Evolutionary conservation across 768 basidiomycete species (phyloP).

Genomic region (Hypsizygus marmoreus): DNA sequence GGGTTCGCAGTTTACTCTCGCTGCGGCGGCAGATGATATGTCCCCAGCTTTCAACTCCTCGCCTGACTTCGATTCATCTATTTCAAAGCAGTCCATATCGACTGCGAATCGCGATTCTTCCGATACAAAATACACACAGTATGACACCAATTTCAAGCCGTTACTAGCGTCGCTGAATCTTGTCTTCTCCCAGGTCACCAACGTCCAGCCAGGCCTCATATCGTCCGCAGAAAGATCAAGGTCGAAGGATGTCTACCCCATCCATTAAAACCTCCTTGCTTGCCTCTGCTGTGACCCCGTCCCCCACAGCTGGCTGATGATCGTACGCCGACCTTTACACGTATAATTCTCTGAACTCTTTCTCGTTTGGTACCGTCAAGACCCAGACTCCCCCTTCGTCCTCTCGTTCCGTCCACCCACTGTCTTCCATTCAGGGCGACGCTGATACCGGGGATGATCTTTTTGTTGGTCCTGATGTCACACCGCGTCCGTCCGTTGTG

Average conservation of each 20-base stretch:
- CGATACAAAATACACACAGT: conserved; percentile 8
- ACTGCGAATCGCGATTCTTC: conserved; percentile 3
- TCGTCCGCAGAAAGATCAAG: conserved; percentile 12
- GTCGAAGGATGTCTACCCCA: conserved; percentile 2
- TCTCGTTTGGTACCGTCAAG: conserved; percentile 48
- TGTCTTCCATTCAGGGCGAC: conserved; percentile 33
- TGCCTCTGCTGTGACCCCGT: conserved; percentile 4
- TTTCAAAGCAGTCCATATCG: conserved; percentile 6
- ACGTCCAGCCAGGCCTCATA: conserved; percentile 7
- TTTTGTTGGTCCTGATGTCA: conserved; percentile 40
- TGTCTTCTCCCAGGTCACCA: conserved; percentile 12
- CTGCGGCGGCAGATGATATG: conserved; percentile 11
- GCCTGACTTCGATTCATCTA: conserved; percentile 5
- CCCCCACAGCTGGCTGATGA: conserved; percentile 11
- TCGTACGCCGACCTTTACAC: conserved; percentile 35
- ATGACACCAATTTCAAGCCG: background rate
- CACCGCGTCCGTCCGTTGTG: conserved; percentile 52
- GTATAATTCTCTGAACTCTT: conserved; percentile 45
- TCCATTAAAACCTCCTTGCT: conserved; percentile 4
- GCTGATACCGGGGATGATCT: conserved; percentile 39
- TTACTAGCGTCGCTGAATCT: background rate
- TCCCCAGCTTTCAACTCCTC: conserved; percentile 7
- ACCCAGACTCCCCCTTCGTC: conserved; percentile 30
- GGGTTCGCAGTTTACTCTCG: conserved; percentile 13
- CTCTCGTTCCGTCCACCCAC: conserved; percentile 35